Percentiles rank a stretch among this genome's conserved stretches.
Conservation (phyloP, 768 basidiomycete species). For the Hemileccinum rubropunctum region DNA sequence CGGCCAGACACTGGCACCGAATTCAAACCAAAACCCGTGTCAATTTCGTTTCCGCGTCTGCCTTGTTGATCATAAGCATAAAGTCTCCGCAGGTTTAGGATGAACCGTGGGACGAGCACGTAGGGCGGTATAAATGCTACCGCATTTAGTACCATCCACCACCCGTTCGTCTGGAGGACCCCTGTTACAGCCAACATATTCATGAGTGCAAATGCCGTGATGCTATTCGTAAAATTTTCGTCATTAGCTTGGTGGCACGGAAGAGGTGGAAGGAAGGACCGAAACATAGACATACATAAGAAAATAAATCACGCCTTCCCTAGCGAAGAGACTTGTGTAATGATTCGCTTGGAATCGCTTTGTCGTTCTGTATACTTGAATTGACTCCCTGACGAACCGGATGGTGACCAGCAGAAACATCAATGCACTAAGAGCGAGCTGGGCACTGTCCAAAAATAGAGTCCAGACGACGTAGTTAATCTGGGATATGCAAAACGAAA, state of each 20-base stretch:
- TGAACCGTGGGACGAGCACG: background rate
- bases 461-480: background rate
- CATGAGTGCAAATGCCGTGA: background rate
- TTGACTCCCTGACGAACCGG: background rate
- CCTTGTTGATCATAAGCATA: background rate
- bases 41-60: background rate
- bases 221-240: background rate
- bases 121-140: background rate
- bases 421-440: background rate
- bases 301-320: background rate
- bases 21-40: background rate
- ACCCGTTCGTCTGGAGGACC: background rate
- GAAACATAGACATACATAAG: background rate
- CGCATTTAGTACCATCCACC: background rate
- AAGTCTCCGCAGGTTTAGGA: background rate
- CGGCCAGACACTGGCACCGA: background rate
- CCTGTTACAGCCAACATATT: background rate
- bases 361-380: background rate
- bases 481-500: background rate
- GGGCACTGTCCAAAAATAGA: background rate
- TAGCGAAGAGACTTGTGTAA: background rate
- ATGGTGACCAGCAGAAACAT: background rate
- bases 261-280: background rate
- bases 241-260: background rate
- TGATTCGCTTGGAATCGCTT: background rate